Conservation (phyloP, 2,329 filamentous ascomycete genomes). For the Cucurbitaria berberidis region DNA sequence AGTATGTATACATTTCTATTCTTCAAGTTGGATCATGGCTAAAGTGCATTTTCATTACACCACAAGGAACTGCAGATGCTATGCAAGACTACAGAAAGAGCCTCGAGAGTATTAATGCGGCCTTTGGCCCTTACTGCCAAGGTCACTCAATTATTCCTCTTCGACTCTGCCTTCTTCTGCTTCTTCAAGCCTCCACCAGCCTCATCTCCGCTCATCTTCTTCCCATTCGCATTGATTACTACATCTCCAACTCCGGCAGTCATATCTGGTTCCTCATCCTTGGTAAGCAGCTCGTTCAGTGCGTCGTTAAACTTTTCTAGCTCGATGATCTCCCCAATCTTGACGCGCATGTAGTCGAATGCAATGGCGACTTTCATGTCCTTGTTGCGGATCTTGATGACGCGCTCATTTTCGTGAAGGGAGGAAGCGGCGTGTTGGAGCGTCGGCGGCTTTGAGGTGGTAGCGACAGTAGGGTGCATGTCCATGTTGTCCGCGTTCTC, state of each 20-base stretch:
- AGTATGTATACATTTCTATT: not conserved
- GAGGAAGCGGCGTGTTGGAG: constrained; percentile 15
- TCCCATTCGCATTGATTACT: constrained; percentile 34
- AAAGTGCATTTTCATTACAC: not conserved
- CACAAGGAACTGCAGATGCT: too few relatives aligned
- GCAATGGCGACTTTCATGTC: constrained; percentile 73
- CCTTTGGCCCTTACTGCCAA: too few relatives aligned
- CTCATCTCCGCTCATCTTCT: constrained; percentile 40
- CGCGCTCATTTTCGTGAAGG: constrained; percentile 25
- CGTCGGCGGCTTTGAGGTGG: constrained; percentile 10
- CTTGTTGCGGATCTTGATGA: constrained; percentile 50
- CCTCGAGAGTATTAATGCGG: too few relatives aligned
- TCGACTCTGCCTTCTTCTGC: constrained; percentile 32
- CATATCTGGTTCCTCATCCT: constrained; percentile 30
- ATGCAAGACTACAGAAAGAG: too few relatives aligned
- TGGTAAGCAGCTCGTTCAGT: constrained; percentile 61
- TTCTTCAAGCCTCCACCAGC: constrained; percentile 23
- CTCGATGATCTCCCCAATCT: constrained; percentile 71
- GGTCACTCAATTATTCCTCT: constrained; percentile 32
- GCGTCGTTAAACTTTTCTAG: constrained; percentile 68
- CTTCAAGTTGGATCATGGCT: not conserved
- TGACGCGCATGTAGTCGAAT: constrained; percentile 80
- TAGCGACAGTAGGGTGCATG: constrained; percentile 15
- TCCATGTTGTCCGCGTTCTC: constrained; percentile 32
- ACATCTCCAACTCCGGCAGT: constrained; percentile 8